Evolutionary conservation across 495 filamentous ascomycete genomes (phyloP).

Genomic region (Lasiosphaeris hirsuta): DNA sequence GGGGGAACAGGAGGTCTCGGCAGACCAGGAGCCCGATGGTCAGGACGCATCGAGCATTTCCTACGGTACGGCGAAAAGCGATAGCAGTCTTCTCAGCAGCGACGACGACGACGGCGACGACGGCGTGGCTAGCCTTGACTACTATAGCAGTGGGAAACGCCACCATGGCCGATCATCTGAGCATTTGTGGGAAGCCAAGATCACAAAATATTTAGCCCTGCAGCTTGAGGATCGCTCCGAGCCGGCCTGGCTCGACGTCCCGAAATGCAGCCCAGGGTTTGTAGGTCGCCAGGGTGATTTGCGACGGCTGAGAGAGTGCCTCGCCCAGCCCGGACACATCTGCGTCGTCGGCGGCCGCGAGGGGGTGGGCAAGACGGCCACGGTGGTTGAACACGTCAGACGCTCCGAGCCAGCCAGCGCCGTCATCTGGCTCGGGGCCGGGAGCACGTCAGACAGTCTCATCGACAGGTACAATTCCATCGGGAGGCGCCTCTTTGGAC

Average conservation of each 20-base stretch:
- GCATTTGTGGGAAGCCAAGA: background rate
- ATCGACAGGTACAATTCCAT: conserved; percentile 12
- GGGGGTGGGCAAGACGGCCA: conserved; percentile 22
- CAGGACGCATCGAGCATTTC: too few relatives aligned
- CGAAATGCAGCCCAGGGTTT: background rate
- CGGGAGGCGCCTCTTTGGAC: too few relatives aligned
- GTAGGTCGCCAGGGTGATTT: conserved; percentile 2
- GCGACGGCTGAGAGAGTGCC: background rate
- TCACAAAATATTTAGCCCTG: background rate
- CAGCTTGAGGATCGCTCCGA: background rate
- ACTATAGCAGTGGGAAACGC: background rate
- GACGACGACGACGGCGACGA: background rate
- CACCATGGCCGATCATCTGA: background rate
- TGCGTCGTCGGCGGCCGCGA: conserved; percentile 21
- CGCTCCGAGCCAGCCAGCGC: conserved; percentile 10
- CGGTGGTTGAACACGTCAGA: conserved; percentile 19
- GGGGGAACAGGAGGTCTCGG: background rate
- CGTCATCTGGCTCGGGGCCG: conserved; percentile 25
- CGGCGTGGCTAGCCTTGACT: background rate
- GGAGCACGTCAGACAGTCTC: conserved; percentile 11
- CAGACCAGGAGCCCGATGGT: too few relatives aligned
- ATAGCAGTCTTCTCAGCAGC: too few relatives aligned
- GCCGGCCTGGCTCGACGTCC: background rate
- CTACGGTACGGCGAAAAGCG: too few relatives aligned
- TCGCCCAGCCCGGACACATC: conserved; percentile 17